phyloP scores from a whole-genome alignment of 371 early-diverging fungal species.

The Mucor sp. region DNA sequence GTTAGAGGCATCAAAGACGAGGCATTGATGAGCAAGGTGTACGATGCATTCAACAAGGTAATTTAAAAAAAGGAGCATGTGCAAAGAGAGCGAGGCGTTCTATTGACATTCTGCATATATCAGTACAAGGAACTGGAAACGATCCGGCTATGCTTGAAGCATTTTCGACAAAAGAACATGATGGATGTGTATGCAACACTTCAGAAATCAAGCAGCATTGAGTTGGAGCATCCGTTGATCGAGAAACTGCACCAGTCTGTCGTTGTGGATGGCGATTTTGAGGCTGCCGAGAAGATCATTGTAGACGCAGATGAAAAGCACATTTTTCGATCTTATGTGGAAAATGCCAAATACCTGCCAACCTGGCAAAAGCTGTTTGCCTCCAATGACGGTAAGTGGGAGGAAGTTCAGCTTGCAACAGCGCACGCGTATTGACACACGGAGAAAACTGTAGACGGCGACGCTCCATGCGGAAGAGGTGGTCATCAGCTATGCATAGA shows the following conservation, averaged over 20 bases:
- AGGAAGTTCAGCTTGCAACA: background rate
- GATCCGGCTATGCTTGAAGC: slow-evolving; percentile 84
- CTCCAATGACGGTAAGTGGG: slow-evolving; percentile 28
- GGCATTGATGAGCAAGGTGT: slow-evolving; percentile 61
- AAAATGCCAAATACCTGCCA: slow-evolving; percentile 66
- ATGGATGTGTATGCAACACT: slow-evolving; percentile 71
- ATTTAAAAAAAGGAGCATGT: no score
- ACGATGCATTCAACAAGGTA: slow-evolving; percentile 68
- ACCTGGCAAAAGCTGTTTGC: slow-evolving; percentile 69
- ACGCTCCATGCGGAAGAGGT: slow-evolving; percentile 73
- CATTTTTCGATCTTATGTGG: slow-evolving; percentile 73
- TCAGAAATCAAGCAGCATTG: slow-evolving; percentile 61
- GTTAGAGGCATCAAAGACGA: slow-evolving; percentile 76
- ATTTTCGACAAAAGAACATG: slow-evolving; percentile 83
- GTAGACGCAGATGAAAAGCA: slow-evolving; percentile 51
- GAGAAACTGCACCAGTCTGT: slow-evolving; percentile 69
- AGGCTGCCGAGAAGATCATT: slow-evolving; percentile 70
- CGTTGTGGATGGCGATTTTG: slow-evolving; percentile 76
- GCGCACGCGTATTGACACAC: background rate
- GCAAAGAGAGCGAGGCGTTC: background rate
- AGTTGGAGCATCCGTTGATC: slow-evolving; percentile 80
- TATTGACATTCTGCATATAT: background rate
- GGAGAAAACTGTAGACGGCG: slow-evolving; percentile 28
- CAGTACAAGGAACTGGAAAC: slow-evolving; percentile 80
- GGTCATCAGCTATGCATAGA: slow-evolving; percentile 98